These are phyloP conservation scores for Tolypocladium inflatum DNA, from an alignment of 2,329 filamentous ascomycete species.

Conservation along the genomic window DNA sequence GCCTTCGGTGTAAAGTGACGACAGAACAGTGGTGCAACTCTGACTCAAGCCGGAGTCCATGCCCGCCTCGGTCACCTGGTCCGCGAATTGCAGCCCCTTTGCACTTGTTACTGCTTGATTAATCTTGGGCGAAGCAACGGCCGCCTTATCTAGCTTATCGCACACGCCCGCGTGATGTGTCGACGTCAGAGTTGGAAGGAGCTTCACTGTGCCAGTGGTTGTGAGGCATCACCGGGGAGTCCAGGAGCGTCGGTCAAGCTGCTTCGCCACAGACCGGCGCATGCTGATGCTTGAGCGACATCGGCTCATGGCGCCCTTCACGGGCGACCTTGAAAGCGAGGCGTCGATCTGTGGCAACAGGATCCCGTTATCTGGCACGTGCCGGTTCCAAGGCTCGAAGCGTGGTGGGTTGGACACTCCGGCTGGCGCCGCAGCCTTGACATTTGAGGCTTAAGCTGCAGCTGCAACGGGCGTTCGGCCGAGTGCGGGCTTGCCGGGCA, in stretches of 20 bases:
- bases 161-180: not conserved
- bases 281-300: not conserved
- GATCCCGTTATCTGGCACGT: not conserved
- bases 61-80: not conserved
- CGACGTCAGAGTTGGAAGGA: not conserved
- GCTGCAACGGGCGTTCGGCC: not conserved
- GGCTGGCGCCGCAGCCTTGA: not conserved
- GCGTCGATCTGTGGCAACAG: not conserved
- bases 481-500: not conserved
- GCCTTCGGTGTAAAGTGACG: not conserved
- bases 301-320: not conserved
- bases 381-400: not conserved
- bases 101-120: not conserved
- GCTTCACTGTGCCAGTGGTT: not conserved
- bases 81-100: not conserved
- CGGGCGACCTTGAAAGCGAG: not conserved
- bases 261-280: not conserved
- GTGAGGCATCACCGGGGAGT: too few relatives aligned
- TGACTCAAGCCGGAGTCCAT: not conserved
- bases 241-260: not conserved
- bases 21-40: not conserved
- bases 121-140: not conserved
- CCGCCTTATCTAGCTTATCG: not conserved
- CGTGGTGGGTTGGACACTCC: not conserved
- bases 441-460: not conserved